Conservation (phyloP, 2,329 filamentous ascomycete genomes). For the Drechslerella coelobrocha region DNA sequence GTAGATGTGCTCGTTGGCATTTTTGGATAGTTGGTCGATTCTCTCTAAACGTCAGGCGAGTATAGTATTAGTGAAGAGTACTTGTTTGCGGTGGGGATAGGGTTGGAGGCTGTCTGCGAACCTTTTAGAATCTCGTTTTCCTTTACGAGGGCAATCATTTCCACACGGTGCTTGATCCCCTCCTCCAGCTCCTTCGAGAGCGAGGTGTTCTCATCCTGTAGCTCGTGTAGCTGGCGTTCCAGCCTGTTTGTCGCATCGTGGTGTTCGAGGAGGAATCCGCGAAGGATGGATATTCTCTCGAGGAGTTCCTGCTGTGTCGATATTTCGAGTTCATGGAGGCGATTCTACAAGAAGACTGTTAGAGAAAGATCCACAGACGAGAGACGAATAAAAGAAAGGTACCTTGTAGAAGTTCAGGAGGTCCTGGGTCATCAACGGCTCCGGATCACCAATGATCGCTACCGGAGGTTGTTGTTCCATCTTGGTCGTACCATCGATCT, state of each 20-base stretch:
- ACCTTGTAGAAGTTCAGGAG: conserved; percentile 48
- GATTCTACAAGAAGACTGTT: conserved; percentile 27
- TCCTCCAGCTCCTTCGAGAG: conserved; percentile 36
- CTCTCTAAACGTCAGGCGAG: conserved; percentile 34
- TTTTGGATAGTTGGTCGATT: conserved; percentile 39
- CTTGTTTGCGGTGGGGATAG: neutral
- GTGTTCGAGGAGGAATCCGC: conserved; percentile 46
- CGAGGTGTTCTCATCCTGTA: conserved; percentile 43
- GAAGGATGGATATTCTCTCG: conserved; percentile 43
- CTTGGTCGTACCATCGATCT: conserved; percentile 31
- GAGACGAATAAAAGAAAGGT: neutral
- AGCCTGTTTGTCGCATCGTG: conserved; percentile 47
- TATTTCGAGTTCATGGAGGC: conserved; percentile 43
- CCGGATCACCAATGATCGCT: conserved; percentile 49
- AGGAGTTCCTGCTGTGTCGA: conserved; percentile 44
- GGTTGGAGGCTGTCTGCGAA: neutral
- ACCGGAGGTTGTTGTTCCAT: conserved; percentile 47
- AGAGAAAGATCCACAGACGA: neutral
- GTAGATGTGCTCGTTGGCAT: conserved; percentile 16
- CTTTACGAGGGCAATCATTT: conserved; percentile 44
- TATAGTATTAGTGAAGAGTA: neutral
- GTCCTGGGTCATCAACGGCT: conserved; percentile 50
- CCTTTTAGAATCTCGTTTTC: conserved; percentile 47
- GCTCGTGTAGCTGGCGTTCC: conserved; percentile 47
- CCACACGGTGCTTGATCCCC: conserved; percentile 37